Evolutionary conservation across 768 basidiomycete genomes (phyloP), one percentile per base, ranked within the genome.

Genomic region (Kockovaella imperatae): DNA sequence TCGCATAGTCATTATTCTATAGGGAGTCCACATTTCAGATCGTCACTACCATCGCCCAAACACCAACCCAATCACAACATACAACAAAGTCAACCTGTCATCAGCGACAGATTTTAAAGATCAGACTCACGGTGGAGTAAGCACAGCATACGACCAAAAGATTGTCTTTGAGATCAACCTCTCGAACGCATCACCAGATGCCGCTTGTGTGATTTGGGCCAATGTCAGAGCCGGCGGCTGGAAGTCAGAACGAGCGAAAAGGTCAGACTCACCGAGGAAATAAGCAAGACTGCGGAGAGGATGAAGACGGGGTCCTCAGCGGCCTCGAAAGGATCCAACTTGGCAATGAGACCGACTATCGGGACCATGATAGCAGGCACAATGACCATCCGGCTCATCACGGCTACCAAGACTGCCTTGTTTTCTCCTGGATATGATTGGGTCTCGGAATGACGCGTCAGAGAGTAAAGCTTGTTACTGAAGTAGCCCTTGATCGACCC

Each of bases 121-220:
- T 39, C 41, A 47, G 25, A 56, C 64, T 49, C 39, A 76, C 2
- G 86, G 85, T 2, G 90, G 89, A 0, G 90, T 91, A 47, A 90
- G 74, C 28, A 88, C 73, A 57, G 86, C 89, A 64, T 93, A 96
- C 2, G 83, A 78, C 87, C 88, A 90, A 68, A 89, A 89, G 50
- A 96, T 87, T 0, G 91, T 96, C 45, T 86, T 79, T 51, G 82
- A 83, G 68, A 95, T 84, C 29, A 96, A 77, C 1, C 88, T 77
- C 73, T 96, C 93, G 64, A 97, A 96, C 0, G 86, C 82, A 60
- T 87, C 87, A 2, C 87, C 86, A 0, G 75, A 83, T 1, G 83
- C 84, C 62, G 85, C 83, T 67, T 87, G 84, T 0, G 88, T 87
- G 60, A 90, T 87, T 76, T 86, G 81, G 2, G 82, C 80, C 21